Evolutionary conservation across 108 stramenopile genomes (phyloP), one percentile per base, ranked within the genome.

Genomic region (Nitzschia putrida): DNA sequence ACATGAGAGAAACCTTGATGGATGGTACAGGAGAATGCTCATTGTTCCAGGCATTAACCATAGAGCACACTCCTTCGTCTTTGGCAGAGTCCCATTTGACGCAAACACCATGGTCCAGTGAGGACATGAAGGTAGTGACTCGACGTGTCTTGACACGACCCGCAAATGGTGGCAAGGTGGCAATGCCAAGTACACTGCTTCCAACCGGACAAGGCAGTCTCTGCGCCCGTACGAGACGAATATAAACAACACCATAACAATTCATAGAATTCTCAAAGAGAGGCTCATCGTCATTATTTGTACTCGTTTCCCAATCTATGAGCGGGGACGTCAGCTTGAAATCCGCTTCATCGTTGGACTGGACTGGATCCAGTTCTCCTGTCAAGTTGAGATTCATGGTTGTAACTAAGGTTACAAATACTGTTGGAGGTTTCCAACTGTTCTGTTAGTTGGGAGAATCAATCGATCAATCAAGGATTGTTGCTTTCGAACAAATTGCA

Each of bases 41-140:
- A 61, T 81, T 83, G 50, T 85, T 88, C 77, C 88, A 91, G 9
- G 82, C 85, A 74, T 91, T 87, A 0, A 94, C 86, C 90, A 94
- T 90, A 4, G 87, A 86, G 57, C 51, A 83, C 39, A 57, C 53
- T 14, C 57, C 57, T n/a, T 69, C 72, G 38, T 80, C 80, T 29
- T 29, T 54, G 16, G 67, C 45, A 8, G 45, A 70, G 40, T 83
- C 83, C 92, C 92, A 93, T 12, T 74, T 54, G 9, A 77, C 79
- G 71, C 89, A 93, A 0, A 89, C 88, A 3, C 88, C 89, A 49
- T 76, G 79, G 38, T 82, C 78, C 9, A 61, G 41, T 1, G 85
- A 70, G 0, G 42, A 14, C n/a, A 39, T 18, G 55, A 71, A 81
- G 2, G 86, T 65, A 39, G 22, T 61, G 4, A 71, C 61, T 26